Base-by-base conservation (phyloP, 2,329 filamentous ascomycete genomes). In the Immersiporthe knoxdaviesiana region DNA sequence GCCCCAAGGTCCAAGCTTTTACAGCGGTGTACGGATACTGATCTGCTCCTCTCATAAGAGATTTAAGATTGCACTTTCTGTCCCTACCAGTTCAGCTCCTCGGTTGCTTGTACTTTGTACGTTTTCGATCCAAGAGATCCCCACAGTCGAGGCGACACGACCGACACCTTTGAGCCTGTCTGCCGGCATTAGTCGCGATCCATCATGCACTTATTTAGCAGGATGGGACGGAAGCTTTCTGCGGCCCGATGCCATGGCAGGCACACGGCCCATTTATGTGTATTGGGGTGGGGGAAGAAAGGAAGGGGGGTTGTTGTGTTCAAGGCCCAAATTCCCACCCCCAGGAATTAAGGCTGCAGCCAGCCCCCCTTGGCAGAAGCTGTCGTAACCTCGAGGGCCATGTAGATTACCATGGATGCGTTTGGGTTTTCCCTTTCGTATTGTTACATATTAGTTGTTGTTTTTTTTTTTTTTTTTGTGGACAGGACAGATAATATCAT, bases 151-250 rank as follows among this genome's bases (percentile, higher is more conserved):
- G 52, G 32, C 24, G 24, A 56, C 52, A 14, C 6, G 8, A 27
- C 30, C 24, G 24, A 56, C 52, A 14, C 6, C 11, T 54, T 18
- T 30, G 10, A 8, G 12, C 6, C 21, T 30, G 27, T 30, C 52
- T 56, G 52, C 52, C 52, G 52, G 52, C 52, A 56, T 56, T 56
- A 56, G 52, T 56, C 52, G 24, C 24, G 52, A 56, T 56, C 52
- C 24, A 56, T 56, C 24, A 56, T 27, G 50, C 50, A 54, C 11
- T 16, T 12, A 27, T n/a, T 11, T 27, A n/a, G n/a, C n/a, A n/a
- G n/a, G n/a, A n/a, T n/a, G 50, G n/a, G n/a, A 54, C 24, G n/a
- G n/a, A 27, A 54, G 50, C 50, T 14, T 54, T 18, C 24, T 56
- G 52, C 52, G 52, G 52, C 52, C 52, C 24, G 52, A 56, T 56